Conservation (phyloP, 192 early-diverging fungal genomes). For the Chytriomyces sp. region DNA sequence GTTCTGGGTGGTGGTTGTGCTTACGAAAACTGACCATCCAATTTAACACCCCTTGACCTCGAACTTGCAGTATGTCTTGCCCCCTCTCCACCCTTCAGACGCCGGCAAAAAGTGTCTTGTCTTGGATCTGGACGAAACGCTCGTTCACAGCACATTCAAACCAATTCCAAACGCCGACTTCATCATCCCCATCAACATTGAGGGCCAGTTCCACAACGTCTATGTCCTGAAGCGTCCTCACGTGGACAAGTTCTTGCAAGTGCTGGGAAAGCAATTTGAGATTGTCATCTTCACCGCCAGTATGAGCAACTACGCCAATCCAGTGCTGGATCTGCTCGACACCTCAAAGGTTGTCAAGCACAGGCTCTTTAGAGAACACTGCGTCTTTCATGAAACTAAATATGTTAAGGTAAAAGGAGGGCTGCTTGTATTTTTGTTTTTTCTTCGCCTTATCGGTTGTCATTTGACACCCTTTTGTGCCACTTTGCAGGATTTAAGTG, state of each 20-base stretch:
- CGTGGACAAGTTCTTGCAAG: slow-evolving; percentile 82
- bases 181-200: slow-evolving; percentile 85
- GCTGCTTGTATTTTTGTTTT: neutral
- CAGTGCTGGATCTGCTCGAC: slow-evolving; percentile 87
- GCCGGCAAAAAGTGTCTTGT: slow-evolving; percentile 82
- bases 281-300: slow-evolving; percentile 89
- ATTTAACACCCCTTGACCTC: neutral
- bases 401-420: slow-evolving; percentile 77
- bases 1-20: neutral
- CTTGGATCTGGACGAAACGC: slow-evolving; percentile 89
- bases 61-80: slow-evolving; percentile 54
- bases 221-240: slow-evolving; percentile 91
- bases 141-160: slow-evolving; percentile 92
- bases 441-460: neutral
- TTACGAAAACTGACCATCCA: neutral
- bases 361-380: slow-evolving; percentile 87
- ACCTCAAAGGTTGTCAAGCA: slow-evolving; percentile 77
- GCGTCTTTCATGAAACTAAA: slow-evolving; percentile 82
- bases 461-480: neutral
- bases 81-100: slow-evolving; percentile 67
- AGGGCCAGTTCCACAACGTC: slow-evolving; percentile 85
- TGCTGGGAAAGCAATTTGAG: slow-evolving; percentile 83
- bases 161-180: slow-evolving; percentile 77
- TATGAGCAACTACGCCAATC: slow-evolving; percentile 89
- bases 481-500: slow-evolving; percentile 19